Base-by-base conservation (phyloP, 2,329 filamentous ascomycete species). In the Uncinocarpus reesii region DNA sequence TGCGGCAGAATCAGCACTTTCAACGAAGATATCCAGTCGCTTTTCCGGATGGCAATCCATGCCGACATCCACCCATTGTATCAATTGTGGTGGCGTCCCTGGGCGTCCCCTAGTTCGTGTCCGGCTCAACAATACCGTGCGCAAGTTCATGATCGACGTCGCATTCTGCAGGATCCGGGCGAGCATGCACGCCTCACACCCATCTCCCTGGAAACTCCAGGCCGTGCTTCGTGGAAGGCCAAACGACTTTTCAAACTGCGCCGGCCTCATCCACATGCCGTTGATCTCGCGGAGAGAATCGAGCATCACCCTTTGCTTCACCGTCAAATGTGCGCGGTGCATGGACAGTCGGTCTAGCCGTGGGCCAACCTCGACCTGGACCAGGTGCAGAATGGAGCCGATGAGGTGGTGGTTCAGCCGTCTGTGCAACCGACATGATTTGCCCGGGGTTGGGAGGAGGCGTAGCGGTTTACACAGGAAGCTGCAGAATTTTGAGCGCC, bases 141-240 rank as follows among this genome's bases (percentile, higher is more conserved):
- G 59, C 8, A 70, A 52, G 36, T 65, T 58, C 15, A 56, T 56
- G 13, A 69, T 29, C 1, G 51, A 51, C 1, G 52, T 34, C 3
- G 57, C 55, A 41, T 64, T 51, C 0, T 50, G 43, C 1, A 58
- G 57, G 10, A 70, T 54, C 0, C 62, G 56, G 5, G 60, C 55
- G 7, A 70, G 35, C 42, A 68, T 66, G 38, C 67, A 70, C 0
- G 62, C 67, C 23, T 63, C 53, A 49, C 67, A 70, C 7, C 51
- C 42, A 41, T 65, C 62, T 16, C 45, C 49, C 51, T 69, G 64
- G 35, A 60, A 62, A 6, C 24, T 43, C 54, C 56, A 56, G 10
- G 56, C 54, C 48, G 41, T 47, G 26, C 26, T 51, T 13, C 42
- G 53, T 5, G 23, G 29, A 8, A 28, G 36, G 29, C 6, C 47